Conservation (phyloP, 106 monocot genomes). For the Xerophyta viscosa region DNA sequence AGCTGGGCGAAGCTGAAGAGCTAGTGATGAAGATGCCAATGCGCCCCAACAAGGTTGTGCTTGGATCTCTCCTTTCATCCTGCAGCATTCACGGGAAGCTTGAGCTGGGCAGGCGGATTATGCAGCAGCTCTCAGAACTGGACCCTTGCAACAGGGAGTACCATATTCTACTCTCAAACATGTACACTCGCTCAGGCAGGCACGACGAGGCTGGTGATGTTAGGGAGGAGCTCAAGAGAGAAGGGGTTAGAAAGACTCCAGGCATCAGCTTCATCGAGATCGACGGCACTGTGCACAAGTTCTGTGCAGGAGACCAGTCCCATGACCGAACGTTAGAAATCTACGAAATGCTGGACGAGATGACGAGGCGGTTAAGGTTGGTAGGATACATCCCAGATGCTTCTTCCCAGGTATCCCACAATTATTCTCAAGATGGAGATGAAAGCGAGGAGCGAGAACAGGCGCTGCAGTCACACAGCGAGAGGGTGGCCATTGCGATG, state of each 20-base stretch:
- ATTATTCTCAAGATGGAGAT: constrained; percentile 1
- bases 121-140: constrained; percentile 38
- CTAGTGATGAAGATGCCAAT: constrained; percentile 50
- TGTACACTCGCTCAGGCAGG: constrained; percentile 22
- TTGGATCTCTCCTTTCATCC: constrained; percentile 66
- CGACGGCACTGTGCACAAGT: constrained; percentile 41
- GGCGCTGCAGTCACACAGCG: constrained; percentile 40
- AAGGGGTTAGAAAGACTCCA: constrained; percentile 26
- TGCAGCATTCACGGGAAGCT: constrained; percentile 39
- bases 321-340: constrained; percentile 36
- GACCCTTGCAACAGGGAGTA: constrained; percentile 19
- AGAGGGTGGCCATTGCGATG: constrained; percentile 50
- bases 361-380: constrained; percentile 20
- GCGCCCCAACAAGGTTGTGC: constrained; percentile 53
- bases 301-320: constrained; percentile 44
- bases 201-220: constrained; percentile 26
- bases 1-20: constrained; percentile 47
- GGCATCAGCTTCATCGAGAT: constrained; percentile 57
- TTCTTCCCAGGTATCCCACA: constrained; percentile 9
- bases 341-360: constrained; percentile 44
- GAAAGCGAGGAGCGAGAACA: constrained; percentile 43
- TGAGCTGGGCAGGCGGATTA: constrained; percentile 22
- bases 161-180: constrained; percentile 45
- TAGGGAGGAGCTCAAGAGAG: constrained; percentile 24
- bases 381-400: constrained; percentile 28